Conservation (phyloP, 2,329 filamentous ascomycete species). For the Fusarium sp. region DNA sequence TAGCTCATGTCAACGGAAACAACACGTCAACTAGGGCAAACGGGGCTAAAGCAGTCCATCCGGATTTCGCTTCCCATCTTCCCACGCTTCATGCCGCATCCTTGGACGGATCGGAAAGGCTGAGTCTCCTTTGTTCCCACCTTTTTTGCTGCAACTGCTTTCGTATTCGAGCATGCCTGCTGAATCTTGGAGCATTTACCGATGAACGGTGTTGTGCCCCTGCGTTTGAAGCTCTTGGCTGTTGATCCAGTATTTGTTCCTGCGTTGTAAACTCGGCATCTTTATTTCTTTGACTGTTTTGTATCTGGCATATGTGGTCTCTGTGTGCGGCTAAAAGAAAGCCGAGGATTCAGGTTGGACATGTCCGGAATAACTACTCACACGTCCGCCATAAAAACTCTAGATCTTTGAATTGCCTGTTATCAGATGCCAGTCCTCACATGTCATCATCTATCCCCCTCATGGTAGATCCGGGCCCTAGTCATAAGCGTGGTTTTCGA, state of each 20-base stretch:
- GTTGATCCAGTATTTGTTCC: conserved; percentile 1
- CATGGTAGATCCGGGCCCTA: conserved; percentile 21
- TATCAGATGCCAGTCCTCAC: conserved; percentile 8
- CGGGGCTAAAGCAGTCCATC: conserved; percentile 8
- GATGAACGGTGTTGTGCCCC: neutral
- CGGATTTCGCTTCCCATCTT: conserved; percentile 21
- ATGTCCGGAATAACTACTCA: neutral
- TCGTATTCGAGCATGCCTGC: conserved; percentile 32
- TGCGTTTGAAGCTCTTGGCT: neutral
- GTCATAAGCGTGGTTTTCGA: conserved; percentile 13
- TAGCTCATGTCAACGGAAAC: conserved; percentile 34
- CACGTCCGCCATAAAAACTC: no score
- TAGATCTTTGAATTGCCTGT: neutral
- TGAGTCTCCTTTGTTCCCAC: conserved; percentile 36
- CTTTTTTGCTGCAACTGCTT: conserved; percentile 33
- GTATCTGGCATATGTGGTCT: neutral
- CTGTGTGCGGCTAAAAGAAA: neutral
- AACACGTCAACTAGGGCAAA: conserved; percentile 18
- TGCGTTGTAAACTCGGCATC: neutral
- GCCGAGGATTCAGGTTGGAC: neutral
- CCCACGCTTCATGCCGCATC: conserved; percentile 23
- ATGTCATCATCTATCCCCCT: conserved; percentile 16
- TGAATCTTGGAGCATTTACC: conserved; percentile 8
- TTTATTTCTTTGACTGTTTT: neutral
- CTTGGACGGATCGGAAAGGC: conserved; percentile 7